Conservation (phyloP, 495 filamentous ascomycete genomes). For the Tetracladium marchalianum region DNA sequence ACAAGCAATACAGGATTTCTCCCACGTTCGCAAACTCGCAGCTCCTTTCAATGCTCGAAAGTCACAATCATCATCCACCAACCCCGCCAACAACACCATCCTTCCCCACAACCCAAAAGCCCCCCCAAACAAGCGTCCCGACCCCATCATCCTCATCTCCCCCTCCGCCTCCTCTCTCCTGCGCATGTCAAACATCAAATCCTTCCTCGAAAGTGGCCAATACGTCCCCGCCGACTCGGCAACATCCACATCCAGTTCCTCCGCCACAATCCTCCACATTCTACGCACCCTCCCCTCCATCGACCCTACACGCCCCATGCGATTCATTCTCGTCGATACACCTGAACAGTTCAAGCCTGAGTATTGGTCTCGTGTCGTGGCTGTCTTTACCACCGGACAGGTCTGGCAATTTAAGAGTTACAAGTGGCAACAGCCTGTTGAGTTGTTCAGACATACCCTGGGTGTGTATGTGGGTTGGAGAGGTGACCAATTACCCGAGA, state of each 20-base stretch:
- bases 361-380: conserved; percentile 93
- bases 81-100: conserved; percentile 24
- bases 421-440: conserved; percentile 83
- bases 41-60: conserved; percentile 47
- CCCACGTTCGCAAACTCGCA: conserved; percentile 80
- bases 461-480: conserved; percentile 90
- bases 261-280: conserved; percentile 72
- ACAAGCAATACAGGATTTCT: conserved; percentile 64
- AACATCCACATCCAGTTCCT: conserved; percentile 39
- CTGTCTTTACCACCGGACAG: conserved; percentile 96
- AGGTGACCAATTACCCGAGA: conserved; percentile 68
- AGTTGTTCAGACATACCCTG: conserved; percentile 78
- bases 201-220: conserved; percentile 79
- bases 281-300: conserved; percentile 68
- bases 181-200: conserved; percentile 93
- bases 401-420: conserved; percentile 98
- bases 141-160: conserved; percentile 96
- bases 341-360: conserved; percentile 94
- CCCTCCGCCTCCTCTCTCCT: conserved; percentile 96
- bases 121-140: conserved; percentile 45
- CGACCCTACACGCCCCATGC: conserved; percentile 59
- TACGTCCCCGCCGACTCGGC: conserved; percentile 71
- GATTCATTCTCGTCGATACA: conserved; percentile 90
- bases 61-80: conserved; percentile 40
- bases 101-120: conserved; percentile 39